phyloP scores from a whole-genome alignment of 495 filamentous ascomycete genomes.

The Penicillium verhagenii region DNA sequence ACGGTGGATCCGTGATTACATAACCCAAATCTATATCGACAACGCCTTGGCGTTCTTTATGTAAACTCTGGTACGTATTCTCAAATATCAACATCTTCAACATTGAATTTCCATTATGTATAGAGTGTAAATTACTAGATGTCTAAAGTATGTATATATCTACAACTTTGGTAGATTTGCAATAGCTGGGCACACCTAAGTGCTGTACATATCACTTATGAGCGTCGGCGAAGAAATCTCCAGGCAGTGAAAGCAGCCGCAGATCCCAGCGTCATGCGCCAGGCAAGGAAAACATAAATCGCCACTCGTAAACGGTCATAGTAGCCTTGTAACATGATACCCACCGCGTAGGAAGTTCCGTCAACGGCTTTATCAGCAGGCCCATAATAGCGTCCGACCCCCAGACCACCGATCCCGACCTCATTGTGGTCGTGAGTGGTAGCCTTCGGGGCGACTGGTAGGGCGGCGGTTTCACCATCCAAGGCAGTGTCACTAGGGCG shows the following conservation, averaged over 20 bases:
- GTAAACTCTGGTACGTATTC: not conserved
- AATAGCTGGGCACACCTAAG: too few relatives aligned
- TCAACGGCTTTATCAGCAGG: constrained; percentile 26
- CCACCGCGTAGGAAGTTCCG: constrained; percentile 48
- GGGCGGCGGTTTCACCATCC: constrained; percentile 43
- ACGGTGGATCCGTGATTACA: constrained; percentile 8
- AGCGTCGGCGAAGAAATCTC: constrained; percentile 27
- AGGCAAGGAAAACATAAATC: constrained; percentile 50
- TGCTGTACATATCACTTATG: not conserved
- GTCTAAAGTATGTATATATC: too few relatives aligned
- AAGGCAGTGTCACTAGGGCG: constrained; percentile 41
- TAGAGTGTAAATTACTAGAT: too few relatives aligned
- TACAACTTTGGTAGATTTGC: too few relatives aligned
- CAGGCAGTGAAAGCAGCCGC: constrained; percentile 32
- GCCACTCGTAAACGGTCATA: constrained; percentile 62
- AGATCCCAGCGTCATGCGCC: constrained; percentile 37
- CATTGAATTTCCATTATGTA: not conserved
- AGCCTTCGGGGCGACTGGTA: constrained; percentile 29
- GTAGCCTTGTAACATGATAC: constrained; percentile 67
- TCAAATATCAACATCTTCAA: not conserved
- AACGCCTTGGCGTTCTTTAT: not conserved
- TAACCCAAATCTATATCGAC: constrained; percentile 1
- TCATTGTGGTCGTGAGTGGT: constrained; percentile 37
- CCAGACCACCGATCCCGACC: constrained; percentile 47
- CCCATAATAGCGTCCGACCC: constrained; percentile 45